Base-by-base conservation (phyloP, 2,329 filamentous ascomycete genomes). In the Lachnellula occidentalis region DNA sequence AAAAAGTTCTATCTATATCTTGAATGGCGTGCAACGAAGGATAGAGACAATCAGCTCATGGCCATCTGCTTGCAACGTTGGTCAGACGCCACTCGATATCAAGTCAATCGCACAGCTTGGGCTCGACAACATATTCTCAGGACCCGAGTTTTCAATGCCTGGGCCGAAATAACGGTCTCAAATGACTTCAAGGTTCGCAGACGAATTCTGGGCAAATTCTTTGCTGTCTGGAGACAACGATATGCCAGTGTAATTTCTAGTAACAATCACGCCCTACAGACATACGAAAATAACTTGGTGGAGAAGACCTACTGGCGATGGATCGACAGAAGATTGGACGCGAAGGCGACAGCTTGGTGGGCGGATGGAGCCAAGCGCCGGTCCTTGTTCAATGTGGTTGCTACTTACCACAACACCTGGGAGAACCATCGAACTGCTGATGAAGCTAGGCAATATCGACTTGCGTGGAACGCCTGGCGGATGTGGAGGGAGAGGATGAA, bases 51-150 rank as follows among this genome's bases (percentile, higher is more conserved):
- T 11, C 86, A 83, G 61, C 74, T 90, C 6, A 69, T 86, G 54
- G 80, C 77, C 3, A 85, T 83, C 67, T 78, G 81, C 2, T 83
- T 89, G 54, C 79, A 76, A 1, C 82, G 87, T 59, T 95, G 90
- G 90, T 79, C 80, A 11, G 78, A 80, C 52, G 75, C 79, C 49
- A 79, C 87, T 11, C 78, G 77, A 5, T 82, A 88, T 14, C 82
- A 89, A 64, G 74, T 83, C 15, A 78, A 83, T 58, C 79, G 82
- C 41, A 89, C 87, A 4, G 81, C 80, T 4, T 76, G 83, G 42
- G 89, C 88, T 19, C 79, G 87, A 58, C 77, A 82, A 58, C 87
- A 90, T 66, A 82, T 92, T 56, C 72, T 94, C 51, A 78, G 85
- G 53, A 82, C 80, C 12, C 80, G 81, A 53, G 85, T 84, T 57